Base-by-base conservation (phyloP, 331 rosid genomes). In the Saraca asoca region DNA sequence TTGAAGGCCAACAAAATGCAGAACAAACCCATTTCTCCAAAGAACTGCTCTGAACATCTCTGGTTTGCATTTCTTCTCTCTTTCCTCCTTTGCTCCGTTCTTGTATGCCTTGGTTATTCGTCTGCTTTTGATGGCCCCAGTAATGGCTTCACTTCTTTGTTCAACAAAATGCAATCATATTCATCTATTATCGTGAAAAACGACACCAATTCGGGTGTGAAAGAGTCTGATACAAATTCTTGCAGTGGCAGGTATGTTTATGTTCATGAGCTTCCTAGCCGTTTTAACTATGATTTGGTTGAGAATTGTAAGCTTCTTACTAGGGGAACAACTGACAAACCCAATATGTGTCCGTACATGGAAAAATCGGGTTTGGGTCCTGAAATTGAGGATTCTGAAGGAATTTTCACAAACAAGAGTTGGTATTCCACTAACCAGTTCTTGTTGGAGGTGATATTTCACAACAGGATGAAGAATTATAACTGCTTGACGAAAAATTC, bases 351-450 rank as follows among this genome's bases (percentile, higher is more conserved):
- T 54, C 87, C 85, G 0, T 92, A 79, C 79, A 58, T 87, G 53
- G 68, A 38, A 20, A 89, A 87, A 71, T 24, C 2, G 2, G 98
- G 98, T 29, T 66, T 89, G 6, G 98, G 98, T 3, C 88, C 91
- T 0, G 15, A 35, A 17, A 66, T 87, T 35, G 19, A 58, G 0
- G 53, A 82, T 43, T 19, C 82, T 51, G 55, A 24, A 35, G 82
- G 74, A 4, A 56, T 80, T 77, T 64, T 88, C 31, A 53, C 77
- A 2, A 75, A 75, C 62, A 11, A 12, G 14, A 79, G 72, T 51
- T 89, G 95, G 88, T 83, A 79, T 76, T 80, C 68, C 45, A 92
- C 98, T 1, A 89, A 89, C 68, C 98, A 89, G 69, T 89, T 89
- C 68, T 14, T 77, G 65, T 29, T 92, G 18, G 96, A 92, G 51